Evolutionary conservation across 108 stramenopile genomes (phyloP), one percentile per base, ranked within the genome.

Genomic region (Seminavis robusta): DNA sequence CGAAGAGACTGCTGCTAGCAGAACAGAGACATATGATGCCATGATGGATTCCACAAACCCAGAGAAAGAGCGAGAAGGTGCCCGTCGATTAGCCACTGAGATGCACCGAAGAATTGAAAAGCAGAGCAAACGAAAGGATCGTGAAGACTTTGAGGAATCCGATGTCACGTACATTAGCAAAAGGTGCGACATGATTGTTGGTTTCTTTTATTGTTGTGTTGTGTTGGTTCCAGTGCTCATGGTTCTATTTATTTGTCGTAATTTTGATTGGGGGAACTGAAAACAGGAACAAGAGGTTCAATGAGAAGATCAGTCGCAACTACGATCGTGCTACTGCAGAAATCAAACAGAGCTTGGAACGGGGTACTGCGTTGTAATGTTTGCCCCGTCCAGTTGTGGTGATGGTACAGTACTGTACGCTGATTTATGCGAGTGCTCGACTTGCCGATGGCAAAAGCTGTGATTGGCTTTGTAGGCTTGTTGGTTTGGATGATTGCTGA

Each of bases 281-380:
- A n/a, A n/a, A n/a, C n/a, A n/a, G 93, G 44, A 94, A 94, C 76
- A 91, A 89, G 67, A 57, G 54, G 32, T 94, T 91, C 70, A 94
- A 94, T 67, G 60, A 90, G 67, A 94, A 94, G 73, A 87, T 94
- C 62, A 63, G 71, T 31, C 76, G 93, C 27, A 83, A 83, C 47
- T 90, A 79, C 38, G 90, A 94, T 60, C 65, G 82, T 58, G 71
- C 77, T 47, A 91, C 90, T 29, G 88, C 85, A 6, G 90, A 94
- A 59, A 94, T 94, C 70, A 71, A 84, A 47, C 89, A 94, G 70
- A 91, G 89, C 71, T 75, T 94, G 67, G 93, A 94, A 43, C 84
- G 93, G 42, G 93, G 93, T 36, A 94, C 89, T 25, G 93, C 93
- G 0, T 63, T 91, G 29, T 94, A 79, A 37, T n/a, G n/a, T n/a